Conservation (phyloP, 768 basidiomycete species). For the Pholiota conissans region DNA sequence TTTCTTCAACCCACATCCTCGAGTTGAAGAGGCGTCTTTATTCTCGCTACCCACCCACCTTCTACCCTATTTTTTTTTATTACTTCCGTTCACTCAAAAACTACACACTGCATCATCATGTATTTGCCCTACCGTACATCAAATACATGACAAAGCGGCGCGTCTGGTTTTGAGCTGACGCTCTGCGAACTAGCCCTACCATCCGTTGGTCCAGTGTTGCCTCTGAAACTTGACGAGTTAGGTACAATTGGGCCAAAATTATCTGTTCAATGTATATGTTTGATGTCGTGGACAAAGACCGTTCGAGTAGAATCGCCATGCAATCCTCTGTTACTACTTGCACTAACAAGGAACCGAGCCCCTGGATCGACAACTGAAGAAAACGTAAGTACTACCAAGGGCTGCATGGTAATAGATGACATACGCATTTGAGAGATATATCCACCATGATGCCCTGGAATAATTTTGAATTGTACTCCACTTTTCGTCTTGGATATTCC, state of each 20-base stretch:
- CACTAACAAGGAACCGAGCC: slow-evolving; percentile 83
- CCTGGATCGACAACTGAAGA: slow-evolving; percentile 83
- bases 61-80: too few relatives aligned
- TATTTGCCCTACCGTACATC: too few relatives aligned
- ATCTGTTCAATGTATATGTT: slow-evolving; percentile 34
- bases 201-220: too few relatives aligned
- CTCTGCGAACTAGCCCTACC: too few relatives aligned
- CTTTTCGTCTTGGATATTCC: slow-evolving; percentile 59
- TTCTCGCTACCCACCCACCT: too few relatives aligned
- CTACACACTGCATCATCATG: too few relatives aligned
- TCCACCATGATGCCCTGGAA: slow-evolving; percentile 95
- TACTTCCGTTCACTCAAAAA: too few relatives aligned
- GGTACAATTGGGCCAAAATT: not conserved
- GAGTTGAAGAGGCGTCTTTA: too few relatives aligned
- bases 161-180: too few relatives aligned
- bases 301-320: slow-evolving; percentile 88
- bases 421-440: slow-evolving; percentile 90
- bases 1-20: too few relatives aligned
- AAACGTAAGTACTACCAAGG: slow-evolving; percentile 13
- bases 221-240: too few relatives aligned
- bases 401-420: slow-evolving; percentile 30
- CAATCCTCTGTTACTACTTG: slow-evolving; percentile 94
- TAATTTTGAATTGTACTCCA: slow-evolving; percentile 89
- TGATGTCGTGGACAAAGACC: slow-evolving; percentile 90
- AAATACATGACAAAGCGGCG: too few relatives aligned